Conservation (phyloP, 148 eudicot genomes). For the Cornus florida region DNA sequence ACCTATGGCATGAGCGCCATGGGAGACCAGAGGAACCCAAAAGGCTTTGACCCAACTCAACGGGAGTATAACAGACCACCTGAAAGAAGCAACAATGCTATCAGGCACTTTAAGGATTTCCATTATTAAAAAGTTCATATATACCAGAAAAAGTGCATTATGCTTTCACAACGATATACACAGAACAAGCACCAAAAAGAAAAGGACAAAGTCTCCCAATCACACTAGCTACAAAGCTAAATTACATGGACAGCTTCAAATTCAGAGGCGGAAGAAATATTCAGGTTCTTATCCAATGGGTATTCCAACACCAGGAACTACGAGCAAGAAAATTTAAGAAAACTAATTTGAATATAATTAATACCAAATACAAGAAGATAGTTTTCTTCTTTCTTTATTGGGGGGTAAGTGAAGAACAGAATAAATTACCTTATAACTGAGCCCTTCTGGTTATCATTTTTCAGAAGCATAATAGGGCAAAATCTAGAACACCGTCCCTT, state of each 20-base stretch:
- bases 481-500: constrained; percentile 35
- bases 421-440: constrained; percentile 52
- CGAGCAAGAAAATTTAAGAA: background rate
- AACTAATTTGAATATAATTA: background rate
- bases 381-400: too few relatives aligned
- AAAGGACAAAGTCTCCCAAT: too few relatives aligned
- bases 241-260: too few relatives aligned
- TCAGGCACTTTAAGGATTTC: background rate
- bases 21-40: constrained; percentile 70
- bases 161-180: too few relatives aligned
- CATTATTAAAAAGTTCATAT: too few relatives aligned
- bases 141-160: too few relatives aligned
- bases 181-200: too few relatives aligned
- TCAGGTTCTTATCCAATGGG: too few relatives aligned
- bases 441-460: constrained; percentile 33
- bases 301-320: too few relatives aligned
- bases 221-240: too few relatives aligned
- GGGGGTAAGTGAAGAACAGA: constrained; percentile 5
- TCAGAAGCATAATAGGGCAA: constrained; percentile 74
- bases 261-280: too few relatives aligned
- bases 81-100: constrained; percentile 26
- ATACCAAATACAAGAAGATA: background rate
- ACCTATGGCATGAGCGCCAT: constrained; percentile 86
- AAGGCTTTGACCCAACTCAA: constrained; percentile 82
- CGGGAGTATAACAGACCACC: constrained; percentile 89